Base-by-base conservation (phyloP, 2,329 filamentous ascomycete genomes). In the Calonectria pauciramosa region DNA sequence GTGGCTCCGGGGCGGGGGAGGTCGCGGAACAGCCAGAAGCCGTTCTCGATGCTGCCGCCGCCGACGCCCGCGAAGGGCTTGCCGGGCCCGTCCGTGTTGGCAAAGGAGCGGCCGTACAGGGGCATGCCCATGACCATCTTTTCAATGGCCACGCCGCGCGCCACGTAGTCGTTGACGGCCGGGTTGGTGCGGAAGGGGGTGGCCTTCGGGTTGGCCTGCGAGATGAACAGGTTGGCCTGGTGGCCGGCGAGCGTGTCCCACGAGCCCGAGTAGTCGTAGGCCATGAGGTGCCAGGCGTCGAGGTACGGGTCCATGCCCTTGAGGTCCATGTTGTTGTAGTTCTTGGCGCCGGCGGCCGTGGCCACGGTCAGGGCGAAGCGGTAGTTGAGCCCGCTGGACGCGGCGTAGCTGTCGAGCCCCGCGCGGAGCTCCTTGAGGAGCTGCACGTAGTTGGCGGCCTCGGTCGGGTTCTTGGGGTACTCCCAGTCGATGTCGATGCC, bases 61-160 rank as follows among this genome's bases (percentile, higher is more conserved):
- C 94, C 94, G 18, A 93, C 86, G 14, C 94, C 93, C 7, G 80
- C 87, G 85, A 90, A 97, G 0, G 89, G 81, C 77, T 89, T 85
- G 1, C 94, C 95, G 0, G 93, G 88, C 0, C 94, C 94, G 7
- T 88, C 84, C 0, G 95, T 96, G 56, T 90, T 87, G 66, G 89
- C 86, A 81, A 97, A 97, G 0, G 93, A 89, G n/a, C 94, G 92
- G 1, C 95, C 95, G 82, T 96, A 97, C 0, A 97, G 88, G 0
- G 95, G 94, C 86, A 96, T 90, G 1, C 95, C 95, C 38, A 97
- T 85, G 9, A 94, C 89, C 66, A 97, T 91, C 85, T 96, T 96
- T 65, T 85, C 82, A 0, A 91, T 77, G 0, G 88, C 79, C 11
- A 97, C 88, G 11, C 92, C 92, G 16, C 88, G 86, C 4, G 86